Evolutionary conservation across 73 alveolate species (phyloP).

Genomic region (Blepharisma stoltei): DNA sequence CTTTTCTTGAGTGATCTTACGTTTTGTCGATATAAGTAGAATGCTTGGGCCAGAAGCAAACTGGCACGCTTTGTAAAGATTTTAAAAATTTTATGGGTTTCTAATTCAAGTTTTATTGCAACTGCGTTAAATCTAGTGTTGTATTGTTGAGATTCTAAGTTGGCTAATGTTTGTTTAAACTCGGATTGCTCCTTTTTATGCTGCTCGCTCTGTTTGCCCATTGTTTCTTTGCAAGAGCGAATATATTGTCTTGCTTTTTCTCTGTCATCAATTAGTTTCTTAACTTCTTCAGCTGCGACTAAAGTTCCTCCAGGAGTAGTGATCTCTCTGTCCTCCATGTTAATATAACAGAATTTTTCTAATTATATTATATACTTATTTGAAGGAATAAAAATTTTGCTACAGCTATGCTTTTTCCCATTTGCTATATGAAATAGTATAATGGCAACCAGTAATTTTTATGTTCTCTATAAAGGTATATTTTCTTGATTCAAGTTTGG

Average conservation of each 20-base stretch:
- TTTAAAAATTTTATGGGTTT: slow-evolving; percentile 16
- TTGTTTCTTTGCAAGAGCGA: slow-evolving; percentile 21
- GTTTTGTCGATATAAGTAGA: background rate
- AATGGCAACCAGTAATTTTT: too few species aligned
- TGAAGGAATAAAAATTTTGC: too few species aligned
- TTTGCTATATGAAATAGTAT: too few species aligned
- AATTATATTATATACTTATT: too few species aligned
- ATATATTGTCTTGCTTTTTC: slow-evolving; percentile 27
- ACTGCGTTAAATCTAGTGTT: slow-evolving; percentile 24
- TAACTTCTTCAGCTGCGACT: background rate
- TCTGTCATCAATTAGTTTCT: slow-evolving; percentile 22
- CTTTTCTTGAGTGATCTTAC: background rate
- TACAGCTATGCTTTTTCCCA: too few species aligned
- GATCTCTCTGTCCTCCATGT: too few species aligned
- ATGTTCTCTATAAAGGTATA: too few species aligned
- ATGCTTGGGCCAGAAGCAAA: background rate
- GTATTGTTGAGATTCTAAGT: slow-evolving; percentile 19
- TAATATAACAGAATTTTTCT: too few species aligned
- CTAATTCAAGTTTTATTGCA: slow-evolving; percentile 17
- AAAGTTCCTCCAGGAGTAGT: too few species aligned
- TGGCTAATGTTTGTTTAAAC: background rate
- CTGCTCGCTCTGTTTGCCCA: slow-evolving; percentile 26
- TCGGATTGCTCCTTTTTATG: background rate
- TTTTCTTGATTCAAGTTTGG: too few species aligned
- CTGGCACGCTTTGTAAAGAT: background rate